Base-by-base conservation (phyloP, 352 stramenopile species). In the Phytophthora parvispora region DNA sequence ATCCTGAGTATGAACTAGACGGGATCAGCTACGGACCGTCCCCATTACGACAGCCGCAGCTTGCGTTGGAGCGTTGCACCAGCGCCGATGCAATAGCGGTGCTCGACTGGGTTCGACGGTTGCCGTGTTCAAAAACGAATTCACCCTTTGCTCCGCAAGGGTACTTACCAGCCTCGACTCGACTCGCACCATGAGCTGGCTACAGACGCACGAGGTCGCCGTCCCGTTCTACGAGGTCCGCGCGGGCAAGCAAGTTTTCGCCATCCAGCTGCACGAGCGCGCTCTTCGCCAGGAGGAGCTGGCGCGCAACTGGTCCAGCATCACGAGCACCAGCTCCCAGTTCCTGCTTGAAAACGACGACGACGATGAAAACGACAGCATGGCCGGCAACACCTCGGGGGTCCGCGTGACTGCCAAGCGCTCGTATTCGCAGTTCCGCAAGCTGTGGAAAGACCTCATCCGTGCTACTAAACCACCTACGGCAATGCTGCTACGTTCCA, bases 401-500 rank as follows among this genome's bases (percentile, higher is more conserved):
- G 56, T 67, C 3, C 60, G 60, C 32, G 64, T 81, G 38, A 76
- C 72, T 4, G 72, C 72, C 15, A 60, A 69, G 51, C 83, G 79
- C 18, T 91, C 83, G 6, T 89, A 89, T 69, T 89, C 80, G 0
- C 74, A 91, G 59, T 91, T 91, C 38, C 83, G 83, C 22, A 72
- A 69, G 45, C 76, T 91, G 45, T 89, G 80, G 80, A 86, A 74
- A 51, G 77, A 85, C 25, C 51, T 91, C 38, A 61, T 75, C 43
- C 72, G 69, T 25, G 76, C 75, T 20, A 91, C 83, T 5, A 82
- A 80, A 56, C 74, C 67, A 5, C 67, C 70, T 6, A 70, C 48
- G 18, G 38, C 66, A 15, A 69, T 71, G 4, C 57, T 78, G 15
- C 55, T 55, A 47, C 60, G 62, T 16, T 60, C 60, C 36, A 56